These are phyloP conservation scores for Ascoidea rubescens DNA, from an alignment of 805 yeast species.

Conservation along the genomic window DNA sequence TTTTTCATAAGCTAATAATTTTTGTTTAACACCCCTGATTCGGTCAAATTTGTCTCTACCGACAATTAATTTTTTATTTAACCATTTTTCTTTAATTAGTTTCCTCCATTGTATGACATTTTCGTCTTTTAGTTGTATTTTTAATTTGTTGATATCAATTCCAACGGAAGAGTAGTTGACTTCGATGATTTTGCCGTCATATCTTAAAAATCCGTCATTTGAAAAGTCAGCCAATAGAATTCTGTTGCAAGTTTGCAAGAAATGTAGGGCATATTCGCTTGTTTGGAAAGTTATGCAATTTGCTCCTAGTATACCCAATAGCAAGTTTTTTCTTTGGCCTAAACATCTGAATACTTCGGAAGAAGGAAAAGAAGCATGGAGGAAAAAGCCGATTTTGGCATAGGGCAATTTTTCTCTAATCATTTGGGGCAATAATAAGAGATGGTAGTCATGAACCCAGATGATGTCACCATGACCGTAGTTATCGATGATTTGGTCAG, in stretches of 20 bases:
- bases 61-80: conserved; percentile 52
- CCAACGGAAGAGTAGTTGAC: conserved; percentile 64
- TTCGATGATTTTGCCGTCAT: conserved; percentile 40
- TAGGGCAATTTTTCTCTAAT: conserved; percentile 65
- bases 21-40: conserved; percentile 80
- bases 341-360: conserved; percentile 87
- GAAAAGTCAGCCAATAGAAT: conserved; percentile 74
- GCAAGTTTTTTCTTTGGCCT: conserved; percentile 64
- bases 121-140: conserved; percentile 27
- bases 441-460: conserved; percentile 87
- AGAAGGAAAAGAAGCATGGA: conserved; percentile 92
- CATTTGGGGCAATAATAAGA: conserved; percentile 70
- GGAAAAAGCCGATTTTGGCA: conserved; percentile 60
- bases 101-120: conserved; percentile 52
- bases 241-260: conserved; percentile 79
- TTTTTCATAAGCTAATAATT: conserved; percentile 72
- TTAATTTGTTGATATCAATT: conserved; percentile 51
- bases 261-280: conserved; percentile 86
- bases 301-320: conserved; percentile 90
- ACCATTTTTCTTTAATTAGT: conserved; percentile 71
- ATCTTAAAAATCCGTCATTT: conserved; percentile 41
- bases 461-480: conserved; percentile 67
- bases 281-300: conserved; percentile 84
- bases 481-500: conserved; percentile 52
- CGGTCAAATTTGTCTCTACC: conserved; percentile 82